Percentiles rank a stretch among this genome's conserved stretches.
Conservation (phyloP, 306 rosid species). For the Arachis stenosperma region DNA sequence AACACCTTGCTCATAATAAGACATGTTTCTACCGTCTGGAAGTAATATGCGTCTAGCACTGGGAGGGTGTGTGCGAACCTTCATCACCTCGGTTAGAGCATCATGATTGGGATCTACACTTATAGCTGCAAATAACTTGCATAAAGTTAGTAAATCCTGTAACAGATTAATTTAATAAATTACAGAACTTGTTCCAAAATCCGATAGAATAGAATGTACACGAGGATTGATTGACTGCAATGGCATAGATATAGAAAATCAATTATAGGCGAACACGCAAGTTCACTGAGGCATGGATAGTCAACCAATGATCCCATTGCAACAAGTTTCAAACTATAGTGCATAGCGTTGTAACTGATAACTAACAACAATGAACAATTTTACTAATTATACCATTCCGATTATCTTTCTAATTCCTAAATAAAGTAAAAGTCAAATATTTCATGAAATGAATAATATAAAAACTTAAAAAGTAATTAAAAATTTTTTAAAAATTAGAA, state of each 20-base stretch:
- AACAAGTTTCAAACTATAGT: too few relatives aligned
- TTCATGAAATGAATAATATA: too few relatives aligned
- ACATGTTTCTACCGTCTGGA: slow-evolving; percentile 92
- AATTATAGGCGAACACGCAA: slow-evolving; percentile 5
- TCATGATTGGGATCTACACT: slow-evolving; percentile 53
- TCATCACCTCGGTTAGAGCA: slow-evolving; percentile 46
- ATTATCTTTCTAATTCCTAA: too few relatives aligned
- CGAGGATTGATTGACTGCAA: background rate
- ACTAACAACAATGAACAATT: too few relatives aligned
- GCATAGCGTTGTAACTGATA: too few relatives aligned
- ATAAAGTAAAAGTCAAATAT: too few relatives aligned
- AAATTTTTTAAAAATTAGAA: too few relatives aligned
- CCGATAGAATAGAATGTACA: background rate
- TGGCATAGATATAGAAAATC: background rate
- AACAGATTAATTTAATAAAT: slow-evolving; percentile 5
- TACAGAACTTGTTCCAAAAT: slow-evolving; percentile 18
- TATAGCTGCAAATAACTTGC: slow-evolving; percentile 60
- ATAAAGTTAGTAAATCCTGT: slow-evolving; percentile 16
- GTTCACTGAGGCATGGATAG: background rate
- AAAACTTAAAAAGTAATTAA: too few relatives aligned
- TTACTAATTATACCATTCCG: too few relatives aligned
- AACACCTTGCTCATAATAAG: slow-evolving; percentile 83
- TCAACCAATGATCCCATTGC: too few relatives aligned
- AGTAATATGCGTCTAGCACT: slow-evolving; percentile 73
- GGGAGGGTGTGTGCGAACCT: slow-evolving; percentile 75